Base-by-base conservation (phyloP, 305 asterid species). In the Plantago rigida region DNA sequence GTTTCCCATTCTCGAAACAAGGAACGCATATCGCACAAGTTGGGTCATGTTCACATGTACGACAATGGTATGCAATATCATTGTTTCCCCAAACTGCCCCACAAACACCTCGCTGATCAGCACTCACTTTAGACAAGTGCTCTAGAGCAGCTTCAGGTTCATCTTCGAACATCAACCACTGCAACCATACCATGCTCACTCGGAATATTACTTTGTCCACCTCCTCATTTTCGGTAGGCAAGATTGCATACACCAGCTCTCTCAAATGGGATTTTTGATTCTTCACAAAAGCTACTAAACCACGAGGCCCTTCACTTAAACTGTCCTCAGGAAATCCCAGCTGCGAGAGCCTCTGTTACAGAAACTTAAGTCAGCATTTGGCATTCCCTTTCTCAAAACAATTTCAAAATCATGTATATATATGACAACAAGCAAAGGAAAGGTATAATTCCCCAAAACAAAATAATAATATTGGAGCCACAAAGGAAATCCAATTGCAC, bases 21-120 rank as follows among this genome's bases (percentile, higher is more conserved):
- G 90, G 94, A 72, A 93, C 94, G 61, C 99, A 93, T 66, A 93
- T 87, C 17, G 96, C 99, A 77, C 99, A 93, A 8, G 99, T 89
- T 7, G 96, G 91, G 71, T 93, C 99, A 66, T 82, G 91, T 78
- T 93, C 95, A 61, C 99, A 93, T 5, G 97, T 87, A 53, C 91
- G 76, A 73, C 99, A 93, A 17, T 87, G 88, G 71, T 74, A 93
- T 9, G 99, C 99, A 56, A 93, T 84, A 76, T 93, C 99, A 59
- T 84, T 73, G 62, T 69, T 63, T 31, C 95, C 97, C 99, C 99
- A 93, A 66, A 93, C 86, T 53, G 90, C 78, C 69, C 97, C 97
- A 78, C 99, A 93, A 69, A 93, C 96, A 63, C 97, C 97, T 24
- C 79, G 88, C 66, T 79, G 82, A 42, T 82, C 78, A 56, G 77